Base-by-base conservation (phyloP, 129 eudicot genomes). In the Flaveria bidentis region DNA sequence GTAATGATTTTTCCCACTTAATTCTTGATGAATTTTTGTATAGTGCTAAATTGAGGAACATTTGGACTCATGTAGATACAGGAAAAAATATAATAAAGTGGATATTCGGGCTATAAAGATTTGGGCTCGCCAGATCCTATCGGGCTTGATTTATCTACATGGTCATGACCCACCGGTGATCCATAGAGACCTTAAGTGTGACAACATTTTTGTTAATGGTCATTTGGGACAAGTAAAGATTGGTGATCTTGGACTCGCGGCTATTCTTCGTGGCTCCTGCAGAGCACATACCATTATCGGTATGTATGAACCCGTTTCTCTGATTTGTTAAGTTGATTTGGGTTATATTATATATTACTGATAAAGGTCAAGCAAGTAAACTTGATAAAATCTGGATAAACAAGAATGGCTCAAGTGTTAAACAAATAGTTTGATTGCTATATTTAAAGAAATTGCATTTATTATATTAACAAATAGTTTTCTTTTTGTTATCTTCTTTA, bases 171-270 rank as follows among this genome's bases (percentile, higher is more conserved):
- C 97, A 15, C 93, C 96, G 0, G 97, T 92, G 57, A 92, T 92
- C 69, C 97, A 92, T 74, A 78, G 97, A 69, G 97, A 92, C 76
- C 93, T 92, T 26, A 87, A 89, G 70, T 92, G 97, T 75, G 93
- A 87, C 52, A 92, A 92, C 50, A 84, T 92, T 15, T 92, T 92
- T 69, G 96, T 89, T 41, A 92, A 92, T 77, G 96, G 97, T 33
- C 97, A 89, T 78, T 80, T 92, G 74, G 93, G 97, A 63, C 89
- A 92, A 84, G 97, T 92, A 64, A 92, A 92, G 86, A 89, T 92
- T 73, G 97, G 97, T 70, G 97, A 92, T 84, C 89, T 92, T 36
- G 97, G 97, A 39, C 81, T 92, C 16, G 97, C 97, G 10, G 93
- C 97, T 9, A 87, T 89, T 82, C 91, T 92, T 14, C 83, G 78